Evolutionary conservation across 164 flowering plant species (phyloP).

Genomic region (Macadamia tetraphylla): DNA sequence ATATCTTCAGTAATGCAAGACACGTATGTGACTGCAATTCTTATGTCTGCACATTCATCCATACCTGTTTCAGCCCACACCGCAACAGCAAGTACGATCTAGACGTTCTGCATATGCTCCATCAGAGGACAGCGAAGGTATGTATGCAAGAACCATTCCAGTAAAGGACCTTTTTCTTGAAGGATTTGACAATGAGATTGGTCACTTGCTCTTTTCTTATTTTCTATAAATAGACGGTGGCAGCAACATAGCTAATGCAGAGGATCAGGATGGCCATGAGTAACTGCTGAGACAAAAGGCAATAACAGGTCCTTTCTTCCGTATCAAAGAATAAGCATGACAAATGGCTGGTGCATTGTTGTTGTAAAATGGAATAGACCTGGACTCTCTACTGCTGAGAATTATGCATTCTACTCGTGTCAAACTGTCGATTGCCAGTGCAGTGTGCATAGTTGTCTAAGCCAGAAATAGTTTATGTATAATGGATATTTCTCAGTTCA

Average conservation of each 20-base stretch:
- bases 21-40: no score
- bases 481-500: no score
- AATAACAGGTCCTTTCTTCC: background rate
- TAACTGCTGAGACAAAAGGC: background rate
- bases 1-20: no score
- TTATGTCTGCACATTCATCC: no score
- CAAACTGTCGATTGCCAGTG: no score
- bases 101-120: slow-evolving; percentile 78
- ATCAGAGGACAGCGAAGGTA: slow-evolving; percentile 27
- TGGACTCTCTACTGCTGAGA: background rate
- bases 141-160: background rate
- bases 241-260: background rate
- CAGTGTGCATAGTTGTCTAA: no score
- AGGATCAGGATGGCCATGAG: slow-evolving; percentile 1
- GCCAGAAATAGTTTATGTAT: no score
- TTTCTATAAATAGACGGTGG: slow-evolving; percentile 10
- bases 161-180: background rate
- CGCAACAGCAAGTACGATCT: slow-evolving; percentile 65
- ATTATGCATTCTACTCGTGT: background rate
- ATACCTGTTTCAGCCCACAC: slow-evolving; percentile 48
- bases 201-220: background rate
- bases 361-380: background rate
- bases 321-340: background rate
- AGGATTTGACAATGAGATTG: background rate
- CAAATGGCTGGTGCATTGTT: background rate